Evolutionary conservation across 208 protist species (phyloP), one percentile per base, ranked within the genome.

Genomic region (Tritrichomonas foetus): DNA sequence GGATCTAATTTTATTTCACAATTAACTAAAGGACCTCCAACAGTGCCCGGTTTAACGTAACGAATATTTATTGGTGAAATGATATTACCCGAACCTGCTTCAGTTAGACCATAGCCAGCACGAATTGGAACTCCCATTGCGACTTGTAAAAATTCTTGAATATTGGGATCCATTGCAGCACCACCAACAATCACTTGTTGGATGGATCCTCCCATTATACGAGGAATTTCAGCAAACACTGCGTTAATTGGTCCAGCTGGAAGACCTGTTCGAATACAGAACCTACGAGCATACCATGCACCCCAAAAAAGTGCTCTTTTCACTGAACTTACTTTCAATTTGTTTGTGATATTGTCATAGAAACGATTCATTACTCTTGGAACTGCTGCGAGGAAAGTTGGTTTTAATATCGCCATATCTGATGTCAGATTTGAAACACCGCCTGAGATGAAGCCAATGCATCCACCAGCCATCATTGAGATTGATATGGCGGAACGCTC

Each of bases 351-450:
- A 72, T 96, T 93, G 33, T 93, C 89, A 49, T 97, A 95, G 3
- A 97, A 93, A 41, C 95, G 94, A 82, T 96, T 94, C 84, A 96
- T 96, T 22, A 98, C 94, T 74, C 97, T 93, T 39, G 78, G 78
- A 89, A 89, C 78, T 20, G 47, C 41, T 11, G 22, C 20, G 0
- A 89, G 16, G 22, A 11, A 39, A 57, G 78, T 89, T 39, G 78
- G 78, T 27, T 61, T 89, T 8, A 89, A 33, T 33, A 57, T 30
- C n/a, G 53, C 14, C 47, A 89, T 53, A 30, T 89, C 78, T 39
- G 25, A 41, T 20, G 47, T 39, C 5, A 89, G 41, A 33, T 89
- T 89, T 53, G 16, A 20, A 33, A 57, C 11, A 5, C 27, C 13
- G 1, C 44, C 41, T n/a, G 47, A 57, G 30, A 33, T 41, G 30